phyloP scores from a whole-genome alignment of 1,284 basidiomycete genomes.

The Pseudozyma pruni region DNA sequence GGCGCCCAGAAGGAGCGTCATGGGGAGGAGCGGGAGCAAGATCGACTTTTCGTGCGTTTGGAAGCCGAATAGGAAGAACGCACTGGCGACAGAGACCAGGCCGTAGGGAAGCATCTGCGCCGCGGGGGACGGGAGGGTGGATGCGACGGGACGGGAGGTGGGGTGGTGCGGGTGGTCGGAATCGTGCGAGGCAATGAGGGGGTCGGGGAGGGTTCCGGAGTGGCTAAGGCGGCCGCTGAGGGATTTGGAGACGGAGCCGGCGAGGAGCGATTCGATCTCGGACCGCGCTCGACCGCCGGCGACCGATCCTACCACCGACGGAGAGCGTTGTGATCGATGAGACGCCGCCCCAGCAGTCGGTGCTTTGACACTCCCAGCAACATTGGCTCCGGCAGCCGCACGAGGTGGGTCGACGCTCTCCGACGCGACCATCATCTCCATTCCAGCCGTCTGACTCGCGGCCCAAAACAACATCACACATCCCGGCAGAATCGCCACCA shows the following conservation, averaged over 20 bases:
- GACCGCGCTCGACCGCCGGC: constrained; percentile 27
- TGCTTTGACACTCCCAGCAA: constrained; percentile 17
- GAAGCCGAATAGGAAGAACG: constrained; percentile 94
- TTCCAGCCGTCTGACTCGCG: constrained; percentile 53
- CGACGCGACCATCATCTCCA: constrained; percentile 60
- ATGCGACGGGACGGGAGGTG: constrained; percentile 72
- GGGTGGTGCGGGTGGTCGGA: constrained; percentile 65
- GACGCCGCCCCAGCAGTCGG: constrained; percentile 10
- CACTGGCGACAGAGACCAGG: constrained; percentile 70
- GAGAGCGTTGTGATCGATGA: constrained; percentile 30
- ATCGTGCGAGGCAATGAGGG: constrained; percentile 49
- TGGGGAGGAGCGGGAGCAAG: constrained; percentile 83
- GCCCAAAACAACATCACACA: constrained; percentile 61
- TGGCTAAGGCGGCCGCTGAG: constrained; percentile 19
- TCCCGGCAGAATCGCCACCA: constrained; percentile 64
- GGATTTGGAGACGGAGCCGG: constrained; percentile 41
- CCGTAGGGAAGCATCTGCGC: constrained; percentile 64
- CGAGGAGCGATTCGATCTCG: constrained; percentile 53
- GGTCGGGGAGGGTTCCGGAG: constrained; percentile 4
- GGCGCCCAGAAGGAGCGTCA: constrained; percentile 80
- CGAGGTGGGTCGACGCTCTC: constrained; percentile 5
- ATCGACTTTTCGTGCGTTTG: constrained; percentile 96
- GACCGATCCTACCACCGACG: constrained; percentile 39
- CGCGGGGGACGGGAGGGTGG: constrained; percentile 75
- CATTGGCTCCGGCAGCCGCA: not conserved